A percentile compares a stretch with the other conserved stretches of the same genome.
Evolutionary conservation across 257 asterid genomes (phyloP).

Genomic region (Capsicum pubescens): DNA sequence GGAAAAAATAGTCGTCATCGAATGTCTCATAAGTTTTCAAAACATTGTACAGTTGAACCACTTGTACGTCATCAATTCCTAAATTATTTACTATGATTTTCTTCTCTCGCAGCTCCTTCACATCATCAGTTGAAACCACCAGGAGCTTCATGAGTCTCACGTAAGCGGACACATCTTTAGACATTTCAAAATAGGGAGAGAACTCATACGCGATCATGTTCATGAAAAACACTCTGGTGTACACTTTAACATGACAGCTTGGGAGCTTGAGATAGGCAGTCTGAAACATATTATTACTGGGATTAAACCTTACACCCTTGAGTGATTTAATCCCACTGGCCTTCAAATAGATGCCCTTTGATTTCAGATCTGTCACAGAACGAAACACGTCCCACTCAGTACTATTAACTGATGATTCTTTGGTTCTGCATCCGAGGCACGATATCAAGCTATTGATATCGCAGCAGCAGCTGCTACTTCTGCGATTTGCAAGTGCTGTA

Average conservation of each 20-base stretch:
- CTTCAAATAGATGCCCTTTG: not conserved
- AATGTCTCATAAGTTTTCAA: not conserved
- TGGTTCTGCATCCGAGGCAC: too few relatives aligned
- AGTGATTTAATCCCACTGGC: not conserved
- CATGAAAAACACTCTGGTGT: not conserved
- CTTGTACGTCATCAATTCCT: not conserved
- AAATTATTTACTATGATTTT: not conserved
- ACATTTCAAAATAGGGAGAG: not conserved
- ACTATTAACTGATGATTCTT: too few relatives aligned
- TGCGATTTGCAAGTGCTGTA: too few relatives aligned
- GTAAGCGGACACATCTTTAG: not conserved
- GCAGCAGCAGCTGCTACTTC: too few relatives aligned
- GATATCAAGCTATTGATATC: too few relatives aligned
- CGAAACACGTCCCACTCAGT: too few relatives aligned
- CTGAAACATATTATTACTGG: not conserved
- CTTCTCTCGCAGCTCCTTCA: constrained; percentile 26
- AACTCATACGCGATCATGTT: not conserved
- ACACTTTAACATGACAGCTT: not conserved
- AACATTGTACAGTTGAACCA: not conserved
- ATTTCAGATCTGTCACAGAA: not conserved
- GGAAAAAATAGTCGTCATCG: not conserved
- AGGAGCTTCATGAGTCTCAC: not conserved
- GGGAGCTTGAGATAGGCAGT: not conserved
- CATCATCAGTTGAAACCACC: not conserved
- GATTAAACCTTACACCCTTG: not conserved